Evolutionary conservation across 2,329 filamentous ascomycete genomes (phyloP), one percentile per base, ranked within the genome.

Genomic region (Sclerotinia borealis): DNA sequence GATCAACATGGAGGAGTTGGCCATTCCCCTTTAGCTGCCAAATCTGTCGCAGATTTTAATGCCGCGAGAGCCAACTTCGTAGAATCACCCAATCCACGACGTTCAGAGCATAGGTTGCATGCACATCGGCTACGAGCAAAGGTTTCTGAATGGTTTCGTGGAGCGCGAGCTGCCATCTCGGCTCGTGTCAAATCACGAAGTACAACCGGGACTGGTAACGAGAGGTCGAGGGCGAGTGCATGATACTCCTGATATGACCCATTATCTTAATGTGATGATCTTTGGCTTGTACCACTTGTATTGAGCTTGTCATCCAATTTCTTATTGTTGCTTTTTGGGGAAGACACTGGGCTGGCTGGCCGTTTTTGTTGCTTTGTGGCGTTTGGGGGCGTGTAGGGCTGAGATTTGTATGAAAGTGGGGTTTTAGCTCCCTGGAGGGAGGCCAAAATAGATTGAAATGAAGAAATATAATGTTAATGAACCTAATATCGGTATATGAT

Each of bases 81-180:
- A 43, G 63, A 61, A 41, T 67, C 63, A 19, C 63, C 67, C n/a
- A 48, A 59, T 39, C 65, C 66, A 13, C 59, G 63, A 11, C 63
- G 67, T 17, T 48, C 54, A 36, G 66, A 67, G 15, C 55, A 43
- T 52, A 67, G 47, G 45, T 34, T 67, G 10, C 66, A 68, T n/a
- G 55, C 59, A n/a, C 64, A 66, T 19, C 69, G 66, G 34, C 43
- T 73, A 37, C 71, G 67, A 59, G 64, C 61, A 11, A 73, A 68
- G 52, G 59, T 73, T 29, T 67, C 67, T 41, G 60, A 60, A 36
- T 74, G 71, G 72, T 48, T 73, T 27, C 71, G 67, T 50, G 70
- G 66, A 37, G 70, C 71, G 47, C 65, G 67, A 65, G 63, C 63
- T 37, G 68, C 65, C 6, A 68, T 73, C 31, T 61, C 63, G 47